Base-by-base conservation (phyloP, 257 asterid species). In the Voacanga thouarsii region DNA sequence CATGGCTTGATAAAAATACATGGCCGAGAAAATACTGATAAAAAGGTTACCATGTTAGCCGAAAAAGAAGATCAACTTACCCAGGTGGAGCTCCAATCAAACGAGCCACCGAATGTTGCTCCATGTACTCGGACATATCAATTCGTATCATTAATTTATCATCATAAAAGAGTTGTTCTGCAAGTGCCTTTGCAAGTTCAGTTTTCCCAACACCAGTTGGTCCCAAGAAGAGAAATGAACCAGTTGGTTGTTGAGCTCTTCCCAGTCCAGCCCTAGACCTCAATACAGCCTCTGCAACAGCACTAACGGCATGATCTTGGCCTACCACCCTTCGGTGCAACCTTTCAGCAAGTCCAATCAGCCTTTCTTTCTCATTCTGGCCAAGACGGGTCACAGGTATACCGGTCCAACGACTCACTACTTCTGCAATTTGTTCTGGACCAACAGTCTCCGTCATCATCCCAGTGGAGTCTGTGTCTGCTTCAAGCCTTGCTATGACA, bases 201-300 rank as follows among this genome's bases (percentile, higher is more conserved):
- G 98, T 95, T 65, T 93, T 93, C 1, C 97, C 98, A 45, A 95
- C 99, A 67, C 99, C 99, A 1, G 99, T 93, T 7, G 98, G 97
- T 14, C 99, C 98, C 82, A 95, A 95, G 79, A 95, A 95, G 3
- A 95, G 90, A 87, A 95, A 95, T 6, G 97, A 93, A 33, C 99
- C 97, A 0, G 96, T 93, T 1, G 99, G 98, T 77, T 93, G 99
- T n/a, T 91, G 96, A 10, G 97, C 90, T 78, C 97, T 79, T 47
- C 97, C 97, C 12, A 93, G 81, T 12, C 99, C 98, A 0, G 97
- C 97, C 49, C 97, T 83, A 0, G 98, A 93, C 60, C 98, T 87
- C 80, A 95, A 77, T 12, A 93, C 97, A 66, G 97, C 97, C 80
- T 95, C 99, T 0, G 96, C 87, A 45, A 91, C 99, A 68, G 94